These are phyloP conservation scores for Cubamyces sp. DNA, from an alignment of 768 basidiomycete genomes.

Conservation along the genomic window DNA sequence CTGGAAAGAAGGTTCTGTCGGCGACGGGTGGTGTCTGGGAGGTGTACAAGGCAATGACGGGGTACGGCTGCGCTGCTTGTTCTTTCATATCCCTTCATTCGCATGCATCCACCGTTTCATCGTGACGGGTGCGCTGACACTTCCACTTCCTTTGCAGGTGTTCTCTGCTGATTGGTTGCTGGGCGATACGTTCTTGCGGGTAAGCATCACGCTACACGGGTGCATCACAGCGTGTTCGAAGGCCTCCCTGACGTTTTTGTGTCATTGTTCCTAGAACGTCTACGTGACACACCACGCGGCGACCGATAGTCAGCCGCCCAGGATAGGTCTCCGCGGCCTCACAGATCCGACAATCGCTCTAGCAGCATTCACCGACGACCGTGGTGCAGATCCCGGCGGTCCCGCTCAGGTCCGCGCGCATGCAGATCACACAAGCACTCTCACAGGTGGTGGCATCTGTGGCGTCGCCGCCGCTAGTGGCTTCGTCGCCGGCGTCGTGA, in stretches of 20 bases:
- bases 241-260: slow-evolving; percentile 19
- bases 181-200: slow-evolving; percentile 61
- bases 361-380: slow-evolving; percentile 42
- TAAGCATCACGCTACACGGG: slow-evolving; percentile 31
- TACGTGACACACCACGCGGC: slow-evolving; percentile 53
- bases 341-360: slow-evolving; percentile 45
- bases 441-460: slow-evolving; percentile 31
- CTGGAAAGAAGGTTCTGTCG: slow-evolving; percentile 47
- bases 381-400: slow-evolving; percentile 46
- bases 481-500: slow-evolving; percentile 40
- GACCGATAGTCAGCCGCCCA: slow-evolving; percentile 44
- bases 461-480: slow-evolving; percentile 39
- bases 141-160: slow-evolving; percentile 37
- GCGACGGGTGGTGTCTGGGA: slow-evolving; percentile 56
- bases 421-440: slow-evolving; percentile 15
- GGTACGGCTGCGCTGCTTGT: slow-evolving; percentile 34
- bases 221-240: slow-evolving; percentile 7
- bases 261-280: slow-evolving; percentile 46
- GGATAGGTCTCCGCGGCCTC: slow-evolving; percentile 49
- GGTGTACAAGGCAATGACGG: slow-evolving; percentile 58
- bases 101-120: slow-evolving; percentile 7
- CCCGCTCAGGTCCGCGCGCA: slow-evolving; percentile 27
- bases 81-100: slow-evolving; percentile 1
- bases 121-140: slow-evolving; percentile 13
- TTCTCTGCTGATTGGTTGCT: slow-evolving; percentile 64